Base-by-base conservation (phyloP, 345 rosid species). In the Chamaenerion angustifolium region DNA sequence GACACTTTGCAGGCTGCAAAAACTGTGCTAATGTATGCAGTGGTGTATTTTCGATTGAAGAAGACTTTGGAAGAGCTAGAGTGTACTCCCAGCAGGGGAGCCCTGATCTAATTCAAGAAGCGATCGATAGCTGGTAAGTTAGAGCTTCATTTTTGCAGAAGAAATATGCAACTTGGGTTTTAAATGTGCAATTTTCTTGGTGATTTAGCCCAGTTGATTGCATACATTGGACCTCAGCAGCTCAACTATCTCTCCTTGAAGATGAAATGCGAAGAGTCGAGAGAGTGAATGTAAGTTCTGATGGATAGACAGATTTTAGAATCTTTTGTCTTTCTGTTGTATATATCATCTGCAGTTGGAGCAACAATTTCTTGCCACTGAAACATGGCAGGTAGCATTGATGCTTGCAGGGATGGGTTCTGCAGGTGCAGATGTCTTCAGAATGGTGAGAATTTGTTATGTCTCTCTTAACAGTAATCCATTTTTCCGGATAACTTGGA, bases 371-470 rank as follows among this genome's bases (percentile, higher is more conserved):
- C n/a, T n/a, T n/a, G n/a, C n/a, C n/a, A n/a, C n/a, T 41, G 48
- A 67, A 66, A 63, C 54, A 72, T 63, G 60, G 54, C 79, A 85
- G 98, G 98, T 85, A 42, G 98, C 80, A 53, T 53, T 90, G 52
- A 85, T 90, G 98, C 98, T 90, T 62, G 76, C 98, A 25, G 98
- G 98, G 60, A 85, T 90, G 98, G 98, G 95, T 48, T 64, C 89
- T 40, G 79, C 67, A 46, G 67, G 78, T 2, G 48, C 64, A 4
- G 95, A 90, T 56, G 90, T 85, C 63, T 90, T 90, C 72, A 76
- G 94, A 72, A 71, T 77, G 85, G 95, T 90, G 72, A 79, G 81
- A 65, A 4, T 46, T 4, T 31, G 37, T 31, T 31, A 31, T 7
- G 3, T 31, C 37, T 31, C 37, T 21, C n/a, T 31, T 7, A 31